Evolutionary conservation across 805 yeast genomes (phyloP), one percentile per base, ranked within the genome.

Genomic region (Hanseniaspora thailandica): DNA sequence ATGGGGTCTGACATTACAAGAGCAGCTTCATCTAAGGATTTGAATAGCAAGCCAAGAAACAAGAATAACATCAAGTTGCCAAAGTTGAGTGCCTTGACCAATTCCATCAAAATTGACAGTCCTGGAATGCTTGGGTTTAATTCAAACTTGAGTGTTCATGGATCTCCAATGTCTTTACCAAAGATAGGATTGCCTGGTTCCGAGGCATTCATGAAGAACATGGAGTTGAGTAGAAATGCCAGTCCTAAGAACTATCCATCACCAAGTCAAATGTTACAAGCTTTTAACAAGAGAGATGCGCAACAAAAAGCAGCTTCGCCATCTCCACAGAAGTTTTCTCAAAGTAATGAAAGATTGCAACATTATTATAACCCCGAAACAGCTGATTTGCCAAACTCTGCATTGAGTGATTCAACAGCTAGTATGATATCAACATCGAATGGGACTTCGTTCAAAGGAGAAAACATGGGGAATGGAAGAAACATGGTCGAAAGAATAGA

Each of bases 401-500:
- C 9, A 0, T 8, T 6, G 5, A 43, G 46, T 30, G 46, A 43
- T 1, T 43, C 46, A 9, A 3, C 46, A 5, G 17, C 28, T 28
- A 43, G 46, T 30, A 13, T 43, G 22, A 28, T 43, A n/a, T 43
- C 46, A 12, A 17, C 46, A 12, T 30, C 33, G 5, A 41, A 41
- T 41, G 33, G 22, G 7, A 25, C 35, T 39, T 22, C 25, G 8
- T 43, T 9, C 25, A 28, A 26, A 5, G 34, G 36, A 4, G 47
- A 41, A 19, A 35, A 38, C 8, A 19, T 43, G 15, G 47, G 26
- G 10, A 43, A 43, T 13, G 35, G 46, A 12, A 39, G 54, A 28
- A 41, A 50, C 28, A 50, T 50, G 54, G 54, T 50, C 19, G 54
- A 50, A 15, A 50, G 54, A 43, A 50, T 50, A 26, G 38, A 50